Percentiles rank a stretch among this genome's conserved stretches.
Evolutionary conservation across 1,284 basidiomycete species (phyloP).

Genomic region (Sanghuangporus baumii): DNA sequence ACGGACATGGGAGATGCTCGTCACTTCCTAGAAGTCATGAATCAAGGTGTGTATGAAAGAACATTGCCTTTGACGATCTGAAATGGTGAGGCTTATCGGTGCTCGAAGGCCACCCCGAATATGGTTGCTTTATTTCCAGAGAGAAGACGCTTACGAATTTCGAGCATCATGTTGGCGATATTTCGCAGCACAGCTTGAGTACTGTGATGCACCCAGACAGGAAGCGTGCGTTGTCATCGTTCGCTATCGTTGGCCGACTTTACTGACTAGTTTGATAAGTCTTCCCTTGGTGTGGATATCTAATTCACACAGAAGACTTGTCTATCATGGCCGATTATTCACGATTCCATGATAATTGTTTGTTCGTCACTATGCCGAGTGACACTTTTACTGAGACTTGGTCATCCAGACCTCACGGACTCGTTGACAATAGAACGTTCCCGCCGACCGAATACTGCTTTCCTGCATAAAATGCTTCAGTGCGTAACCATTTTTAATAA

Average conservation of each 20-base stretch:
- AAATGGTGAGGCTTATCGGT: not conserved
- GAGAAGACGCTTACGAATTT: slow-evolving; percentile 92
- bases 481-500: slow-evolving; percentile 24
- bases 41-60: slow-evolving; percentile 43
- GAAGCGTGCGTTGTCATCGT: slow-evolving; percentile 43
- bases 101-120: slow-evolving; percentile 74
- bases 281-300: slow-evolving; percentile 88
- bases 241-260: not conserved
- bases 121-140: slow-evolving; percentile 85
- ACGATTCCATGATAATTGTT: slow-evolving; percentile 57
- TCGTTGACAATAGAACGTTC: slow-evolving; percentile 63
- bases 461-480: slow-evolving; percentile 66
- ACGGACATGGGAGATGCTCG: slow-evolving; percentile 59
- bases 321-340: slow-evolving; percentile 74
- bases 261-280: slow-evolving; percentile 34
- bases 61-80: not conserved
- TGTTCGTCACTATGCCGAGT: slow-evolving; percentile 21
- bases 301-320: slow-evolving; percentile 70
- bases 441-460: slow-evolving; percentile 49
- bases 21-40: slow-evolving; percentile 76
- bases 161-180: slow-evolving; percentile 33
- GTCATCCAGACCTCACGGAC: slow-evolving; percentile 44
- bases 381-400: not conserved
- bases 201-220: slow-evolving; percentile 30
- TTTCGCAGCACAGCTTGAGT: slow-evolving; percentile 13